Percentiles rank a stretch among this genome's conserved stretches.
These are phyloP conservation scores for Chaetomium sp. DNA, from an alignment of 2,329 filamentous ascomycete species.

Conservation along the genomic window DNA sequence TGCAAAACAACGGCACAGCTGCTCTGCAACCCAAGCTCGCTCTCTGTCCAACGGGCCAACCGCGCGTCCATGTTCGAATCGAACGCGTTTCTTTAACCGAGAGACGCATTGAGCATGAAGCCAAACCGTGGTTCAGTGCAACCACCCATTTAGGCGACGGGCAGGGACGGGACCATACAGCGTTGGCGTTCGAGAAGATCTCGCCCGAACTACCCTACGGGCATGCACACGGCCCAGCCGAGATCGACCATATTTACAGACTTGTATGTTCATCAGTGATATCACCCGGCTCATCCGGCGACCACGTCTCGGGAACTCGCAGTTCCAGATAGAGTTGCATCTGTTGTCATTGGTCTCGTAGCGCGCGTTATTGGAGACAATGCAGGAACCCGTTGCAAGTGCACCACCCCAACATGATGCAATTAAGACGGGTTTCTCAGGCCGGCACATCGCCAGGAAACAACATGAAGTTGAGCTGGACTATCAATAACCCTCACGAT, in stretches of 20 bases:
- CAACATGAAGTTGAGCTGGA: neutral
- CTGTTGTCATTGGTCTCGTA: neutral
- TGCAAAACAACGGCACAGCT: slow-evolving; percentile 12
- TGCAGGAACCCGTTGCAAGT: slow-evolving; percentile 8
- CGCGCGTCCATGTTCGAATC: neutral
- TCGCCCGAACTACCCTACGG: neutral
- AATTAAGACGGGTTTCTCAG: neutral
- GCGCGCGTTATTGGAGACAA: neutral
- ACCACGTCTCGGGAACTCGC: neutral
- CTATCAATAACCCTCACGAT: neutral
- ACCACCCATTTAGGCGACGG: slow-evolving; percentile 20
- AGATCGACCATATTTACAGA: neutral
- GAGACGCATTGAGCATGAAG: slow-evolving; percentile 3
- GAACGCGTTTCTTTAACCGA: slow-evolving; percentile 16
- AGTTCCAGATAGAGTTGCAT: neutral
- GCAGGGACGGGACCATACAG: neutral
- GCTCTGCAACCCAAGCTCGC: slow-evolving; percentile 12
- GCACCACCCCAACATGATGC: neutral
- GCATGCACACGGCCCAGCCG: neutral
- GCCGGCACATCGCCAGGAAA: neutral
- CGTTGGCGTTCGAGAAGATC: slow-evolving; percentile 4
- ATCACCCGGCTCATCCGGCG: neutral
- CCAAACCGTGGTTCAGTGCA: slow-evolving; percentile 16
- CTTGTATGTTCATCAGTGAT: no score
- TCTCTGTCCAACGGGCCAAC: slow-evolving; percentile 15